Base-by-base conservation (phyloP, 768 basidiomycete genomes). In the Lactarius hatsudake region DNA sequence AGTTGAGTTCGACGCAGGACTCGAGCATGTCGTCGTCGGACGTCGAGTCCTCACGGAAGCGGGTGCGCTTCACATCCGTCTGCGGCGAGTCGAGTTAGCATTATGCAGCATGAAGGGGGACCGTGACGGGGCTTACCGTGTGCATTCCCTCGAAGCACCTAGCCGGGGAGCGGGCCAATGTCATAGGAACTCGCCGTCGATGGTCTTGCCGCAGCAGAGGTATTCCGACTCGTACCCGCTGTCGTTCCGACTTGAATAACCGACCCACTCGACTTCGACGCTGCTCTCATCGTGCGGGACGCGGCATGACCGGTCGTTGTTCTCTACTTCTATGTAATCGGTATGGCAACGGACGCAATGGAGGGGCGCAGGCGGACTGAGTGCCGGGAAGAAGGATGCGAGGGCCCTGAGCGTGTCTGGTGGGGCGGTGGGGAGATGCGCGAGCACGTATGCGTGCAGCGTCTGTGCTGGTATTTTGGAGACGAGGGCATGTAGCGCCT, bases 71-170 rank as follows among this genome's bases (percentile, higher is more conserved):
- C 45, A 76, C 63, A 71, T 93, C 91, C 1, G 84, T 88, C 90
- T 92, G 67, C 43, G 59, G 12, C 55, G 57, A 28, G 61, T 62
- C 43, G 59, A 56, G 48, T 15, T 2, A 63, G 30, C 58, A 57
- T 64, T 18, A 9, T 9, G 34, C 9, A 48, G 12, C 9, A 15
- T 17, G n/a, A 36, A 38, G 45, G 42, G 17, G 61, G 13, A 5
- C 17, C 34, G 15, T 13, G 60, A 23, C 10, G 15, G 18, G 53
- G 82, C 86, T 67, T 60, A 87, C 87, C 8, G 91, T 92, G 75
- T 93, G 91, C 75, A 82, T 84, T 5, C 91, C 91, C 74, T 93
- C 90, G 71, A 91, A 93, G 72, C 91, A 93, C 89, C 90, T n/a
- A 93, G 0, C 91, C 91, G 73, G 91, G 89, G 1, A 91, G 91